phyloP scores from a whole-genome alignment of 495 filamentous ascomycete species.

The Xylaria bambusicola region DNA sequence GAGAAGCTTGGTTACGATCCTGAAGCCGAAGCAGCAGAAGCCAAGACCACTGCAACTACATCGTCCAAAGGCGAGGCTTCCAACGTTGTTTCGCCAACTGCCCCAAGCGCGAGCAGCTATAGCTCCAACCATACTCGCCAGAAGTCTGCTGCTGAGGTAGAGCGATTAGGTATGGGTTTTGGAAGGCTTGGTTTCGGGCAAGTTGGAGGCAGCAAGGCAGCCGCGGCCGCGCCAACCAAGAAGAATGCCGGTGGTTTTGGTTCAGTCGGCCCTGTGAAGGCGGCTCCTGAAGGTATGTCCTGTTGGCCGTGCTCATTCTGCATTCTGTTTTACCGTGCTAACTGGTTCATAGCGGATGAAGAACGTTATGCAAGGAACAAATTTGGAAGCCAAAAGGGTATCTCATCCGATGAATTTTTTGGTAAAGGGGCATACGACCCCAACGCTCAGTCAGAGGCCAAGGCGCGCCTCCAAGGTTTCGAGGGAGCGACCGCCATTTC shows the following conservation, averaged over 20 bases:
- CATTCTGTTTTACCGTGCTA: neutral
- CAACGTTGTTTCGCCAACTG: constrained; percentile 69
- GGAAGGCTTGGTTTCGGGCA: constrained; percentile 88
- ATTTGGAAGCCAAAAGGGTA: constrained; percentile 91
- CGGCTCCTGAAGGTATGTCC: constrained; percentile 67
- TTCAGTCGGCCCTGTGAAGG: constrained; percentile 71
- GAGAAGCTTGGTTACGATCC: constrained; percentile 98
- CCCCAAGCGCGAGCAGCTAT: constrained; percentile 70
- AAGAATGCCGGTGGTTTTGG: constrained; percentile 80
- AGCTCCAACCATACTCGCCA: constrained; percentile 61
- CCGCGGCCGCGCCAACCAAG: constrained; percentile 63
- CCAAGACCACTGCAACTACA: constrained; percentile 53
- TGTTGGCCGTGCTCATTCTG: constrained; percentile 1
- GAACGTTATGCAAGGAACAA: constrained; percentile 76
- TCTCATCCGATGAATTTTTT: constrained; percentile 98
- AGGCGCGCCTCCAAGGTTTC: constrained; percentile 82
- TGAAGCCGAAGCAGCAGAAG: constrained; percentile 73
- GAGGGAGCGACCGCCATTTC: constrained; percentile 92
- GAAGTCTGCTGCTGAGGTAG: constrained; percentile 69
- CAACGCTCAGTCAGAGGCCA: constrained; percentile 77
- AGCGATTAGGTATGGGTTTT: constrained; percentile 90
- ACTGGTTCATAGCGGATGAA: constrained; percentile 58
- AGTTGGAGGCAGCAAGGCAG: constrained; percentile 65
- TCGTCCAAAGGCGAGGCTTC: constrained; percentile 47
- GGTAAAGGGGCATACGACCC: constrained; percentile 86